Base-by-base conservation (phyloP, 495 filamentous ascomycete species). In the Ascobolus immersus region DNA sequence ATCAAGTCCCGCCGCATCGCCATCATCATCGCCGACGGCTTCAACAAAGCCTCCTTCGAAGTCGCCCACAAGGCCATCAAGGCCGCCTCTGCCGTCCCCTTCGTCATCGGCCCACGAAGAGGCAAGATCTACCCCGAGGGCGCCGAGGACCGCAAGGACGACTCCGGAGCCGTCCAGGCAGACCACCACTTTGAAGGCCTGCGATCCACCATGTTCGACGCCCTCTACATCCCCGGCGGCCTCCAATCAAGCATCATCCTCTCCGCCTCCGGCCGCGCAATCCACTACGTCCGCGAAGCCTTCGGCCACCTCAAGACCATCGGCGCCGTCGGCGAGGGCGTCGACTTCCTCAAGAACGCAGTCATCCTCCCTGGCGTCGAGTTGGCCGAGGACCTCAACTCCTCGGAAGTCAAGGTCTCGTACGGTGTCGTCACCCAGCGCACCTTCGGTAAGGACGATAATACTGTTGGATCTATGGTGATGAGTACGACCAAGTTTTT, bases 221-320 rank as follows among this genome's bases (percentile, higher is more conserved):
- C 78, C 1, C 48, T 79, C 19, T 82, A 80, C 46, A 58, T 90
- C 13, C 77, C 77, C 12, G 76, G 77, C 12, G 79, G 78, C 0
- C 57, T 60, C 0, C 58, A 78, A 35, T 60, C 74, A 9, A 39
- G 60, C 13, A 44, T 52, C 29, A 59, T 60, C 1, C 60, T 90
- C 4, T 51, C 61, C 22, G 69, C 69, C 54, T 77, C 67, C 35
- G 80, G 81, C 4, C 65, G 79, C 14, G 77, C 74, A 2, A 55
- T 78, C 33, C 73, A 82, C 55, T 90, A 74, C 75, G 56, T 90
- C 15, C 64, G 77, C 21, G 81, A 92, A 49, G 73, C 78, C 0
- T 91, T 89, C 40, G 78, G 77, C 0, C 80, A 92, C 41, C 59
- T 84, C 22, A 92, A 90, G 58, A 53, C 77, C 7, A 76, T 92